Base-by-base conservation (phyloP, 1,139 yeast genomes). In the Saccharomyces hybrid region DNA sequence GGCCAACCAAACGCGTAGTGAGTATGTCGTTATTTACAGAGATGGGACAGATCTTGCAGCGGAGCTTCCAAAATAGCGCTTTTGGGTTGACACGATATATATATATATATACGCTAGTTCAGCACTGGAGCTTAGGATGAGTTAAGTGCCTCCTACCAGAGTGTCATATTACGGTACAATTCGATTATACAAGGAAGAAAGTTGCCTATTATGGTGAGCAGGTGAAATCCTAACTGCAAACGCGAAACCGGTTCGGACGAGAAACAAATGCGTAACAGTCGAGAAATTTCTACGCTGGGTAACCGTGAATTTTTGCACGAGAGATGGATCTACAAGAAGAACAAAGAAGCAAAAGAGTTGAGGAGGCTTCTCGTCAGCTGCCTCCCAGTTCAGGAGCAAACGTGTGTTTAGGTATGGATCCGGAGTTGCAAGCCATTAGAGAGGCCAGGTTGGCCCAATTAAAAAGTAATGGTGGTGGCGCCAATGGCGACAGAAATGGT, bases 361-460 rank as follows among this genome's bases (percentile, higher is more conserved):
- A 16, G 3, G 13, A 38, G 1, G 9, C 7, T 7, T 44, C n/a
- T 44, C n/a, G 46, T 26, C 9, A 2, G 25, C 7, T 38, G 44
- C 3, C 2, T 38, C 9, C 5, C 13, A 16, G 9, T 9, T 23
- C 30, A 7, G 48, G 48, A 26, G 48, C 14, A 23, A 25, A n/a
- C 5, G 34, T 51, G 47, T 48, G 14, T 3, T 23, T 27, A 20
- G 49, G 11, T 3, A 68, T 68, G 72, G 97, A 90, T 71, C 74
- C 86, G 31, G 98, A 91, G 70, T 74, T 91, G 57, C 83, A 85
- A 62, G 97, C 97, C 25, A 87, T 91, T 59, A 79, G 97, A 64
- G 87, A 88, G 52, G 97, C 97, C 13, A 80, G 97, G 61, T 72
- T 91, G 61, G 84, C 87, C 13, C 96, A 90, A 70, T 76, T 91